Evolutionary conservation across 352 stramenopile genomes (phyloP), one percentile per base, ranked within the genome.

Genomic region (Phytopythium ostracodes): DNA sequence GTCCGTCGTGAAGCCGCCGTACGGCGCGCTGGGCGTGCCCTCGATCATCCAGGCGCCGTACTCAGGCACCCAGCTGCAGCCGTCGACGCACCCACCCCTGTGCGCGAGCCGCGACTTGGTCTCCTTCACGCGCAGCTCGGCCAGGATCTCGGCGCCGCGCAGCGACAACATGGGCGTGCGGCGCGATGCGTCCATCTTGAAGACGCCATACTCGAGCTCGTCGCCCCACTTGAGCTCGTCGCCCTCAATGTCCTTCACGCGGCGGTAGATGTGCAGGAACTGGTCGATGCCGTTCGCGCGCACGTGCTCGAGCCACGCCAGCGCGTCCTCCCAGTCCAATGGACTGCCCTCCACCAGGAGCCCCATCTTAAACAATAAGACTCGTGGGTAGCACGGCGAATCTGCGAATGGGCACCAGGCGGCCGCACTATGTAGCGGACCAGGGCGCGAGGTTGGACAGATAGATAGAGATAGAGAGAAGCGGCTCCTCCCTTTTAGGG

Each of bases 31-130:
- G 18, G 97, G 97, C 56, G 97, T 99, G 49, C 96, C 94, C 81
- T 99, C 98, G 24, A 99, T 95, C 98, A 99, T 99, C 97, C 98
- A 99, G 15, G 91, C 87, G 46, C 98, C 98, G 73, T 99, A 99
- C 75, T 99, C 98, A 36, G 97, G 98, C 67, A 99, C 96, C 96
- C 97, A 99, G 63, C 86, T 98, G 77, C 94, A 99, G 17, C 95
- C 96, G 71, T 98, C 94, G 11, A 78, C 75, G 59, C 81, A 75
- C 54, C 75, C 60, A 25, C 46, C 46, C 43, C 43, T 59, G 53
- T 38, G 29, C 36, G 49, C 50, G n/a, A 62, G 59, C 14, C 72
- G 60, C 27, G 20, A 74, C 54, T 78, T 72, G 14, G 76, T 69
- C 72, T 98, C 91, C 67, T 98, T 97, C 42, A 83, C 75, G 65